phyloP scores from a whole-genome alignment of 2,329 filamentous ascomycete genomes.

The Arthrobotrys entomopaga region DNA sequence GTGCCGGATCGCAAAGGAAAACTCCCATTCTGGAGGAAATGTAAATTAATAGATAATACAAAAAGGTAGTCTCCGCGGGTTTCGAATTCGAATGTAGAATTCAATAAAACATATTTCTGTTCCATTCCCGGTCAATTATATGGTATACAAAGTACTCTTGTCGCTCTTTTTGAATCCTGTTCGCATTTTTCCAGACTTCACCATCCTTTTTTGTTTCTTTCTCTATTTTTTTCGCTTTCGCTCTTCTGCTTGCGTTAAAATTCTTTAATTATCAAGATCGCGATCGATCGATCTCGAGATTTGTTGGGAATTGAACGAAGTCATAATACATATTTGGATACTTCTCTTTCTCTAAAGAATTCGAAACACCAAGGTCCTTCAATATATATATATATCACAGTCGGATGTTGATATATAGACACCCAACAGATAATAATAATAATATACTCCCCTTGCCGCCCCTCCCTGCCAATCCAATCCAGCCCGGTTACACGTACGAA shows the following conservation, averaged over 20 bases:
- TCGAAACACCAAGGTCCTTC: too few relatives aligned
- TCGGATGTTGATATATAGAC: constrained; percentile 1
- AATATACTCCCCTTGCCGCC: background rate
- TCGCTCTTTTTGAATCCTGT: too few relatives aligned
- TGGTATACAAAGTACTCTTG: too few relatives aligned
- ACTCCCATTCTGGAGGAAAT: constrained; percentile 29
- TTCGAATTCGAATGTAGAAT: constrained; percentile 30
- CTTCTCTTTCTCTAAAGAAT: too few relatives aligned
- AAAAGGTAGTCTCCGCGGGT: constrained; percentile 17
- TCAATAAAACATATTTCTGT: background rate
- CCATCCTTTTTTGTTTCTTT: constrained; percentile 20
- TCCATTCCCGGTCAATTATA: too few relatives aligned
- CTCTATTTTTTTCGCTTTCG: background rate
- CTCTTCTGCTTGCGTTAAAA: constrained; percentile 9
- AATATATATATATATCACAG: too few relatives aligned
- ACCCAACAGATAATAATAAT: constrained; percentile 14
- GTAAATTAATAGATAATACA: constrained; percentile 44
- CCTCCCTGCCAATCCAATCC: background rate
- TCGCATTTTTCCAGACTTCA: too few relatives aligned
- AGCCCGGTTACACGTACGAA: constrained; percentile 17
- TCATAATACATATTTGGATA: too few relatives aligned
- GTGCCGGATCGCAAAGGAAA: constrained; percentile 30
- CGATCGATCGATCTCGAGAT: too few relatives aligned
- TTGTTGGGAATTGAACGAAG: constrained; percentile 8
- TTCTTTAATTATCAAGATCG: constrained; percentile 29